These are phyloP conservation scores for Phoma sp. DNA, from an alignment of 2,329 filamentous ascomycete species.

Conservation along the genomic window DNA sequence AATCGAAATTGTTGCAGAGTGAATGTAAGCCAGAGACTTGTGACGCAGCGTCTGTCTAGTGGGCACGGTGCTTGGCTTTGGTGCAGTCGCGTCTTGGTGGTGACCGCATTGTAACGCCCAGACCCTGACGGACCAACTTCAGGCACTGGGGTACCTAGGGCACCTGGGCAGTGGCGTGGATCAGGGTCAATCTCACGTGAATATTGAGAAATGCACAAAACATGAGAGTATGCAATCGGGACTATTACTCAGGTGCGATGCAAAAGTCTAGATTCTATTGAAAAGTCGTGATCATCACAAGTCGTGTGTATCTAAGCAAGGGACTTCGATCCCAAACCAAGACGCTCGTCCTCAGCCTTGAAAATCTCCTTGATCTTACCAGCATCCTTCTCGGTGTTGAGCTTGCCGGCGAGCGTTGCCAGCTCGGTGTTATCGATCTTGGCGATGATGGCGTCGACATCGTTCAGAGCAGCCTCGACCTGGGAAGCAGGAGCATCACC, in stretches of 20 bases:
- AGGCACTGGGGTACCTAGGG: neutral
- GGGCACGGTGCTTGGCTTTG: conserved; percentile 31
- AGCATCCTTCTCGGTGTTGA: conserved; percentile 77
- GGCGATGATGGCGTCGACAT: conserved; percentile 84
- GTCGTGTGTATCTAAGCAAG: conserved; percentile 45
- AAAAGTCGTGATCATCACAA: conserved; percentile 7
- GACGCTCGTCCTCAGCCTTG: conserved; percentile 75
- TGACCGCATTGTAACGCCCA: neutral
- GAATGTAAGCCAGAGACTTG: neutral
- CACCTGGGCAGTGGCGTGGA: no score
- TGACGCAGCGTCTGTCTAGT: conserved; percentile 18
- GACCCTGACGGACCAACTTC: conserved; percentile 8
- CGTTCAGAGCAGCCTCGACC: conserved; percentile 81
- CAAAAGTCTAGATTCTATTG: conserved; percentile 30
- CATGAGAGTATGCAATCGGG: neutral
- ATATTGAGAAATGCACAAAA: neutral
- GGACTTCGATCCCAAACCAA: conserved; percentile 77
- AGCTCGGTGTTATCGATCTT: conserved; percentile 94
- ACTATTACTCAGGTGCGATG: conserved; percentile 7
- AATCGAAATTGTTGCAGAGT: neutral
- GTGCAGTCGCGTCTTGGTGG: conserved; percentile 14
- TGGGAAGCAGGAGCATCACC: conserved; percentile 74
- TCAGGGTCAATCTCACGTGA: conserved; percentile 8
- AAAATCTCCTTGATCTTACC: conserved; percentile 87
- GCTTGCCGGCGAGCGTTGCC: conserved; percentile 78